phyloP scores from a whole-genome alignment of 805 yeast species.

The Saturnispora ahearnii region DNA sequence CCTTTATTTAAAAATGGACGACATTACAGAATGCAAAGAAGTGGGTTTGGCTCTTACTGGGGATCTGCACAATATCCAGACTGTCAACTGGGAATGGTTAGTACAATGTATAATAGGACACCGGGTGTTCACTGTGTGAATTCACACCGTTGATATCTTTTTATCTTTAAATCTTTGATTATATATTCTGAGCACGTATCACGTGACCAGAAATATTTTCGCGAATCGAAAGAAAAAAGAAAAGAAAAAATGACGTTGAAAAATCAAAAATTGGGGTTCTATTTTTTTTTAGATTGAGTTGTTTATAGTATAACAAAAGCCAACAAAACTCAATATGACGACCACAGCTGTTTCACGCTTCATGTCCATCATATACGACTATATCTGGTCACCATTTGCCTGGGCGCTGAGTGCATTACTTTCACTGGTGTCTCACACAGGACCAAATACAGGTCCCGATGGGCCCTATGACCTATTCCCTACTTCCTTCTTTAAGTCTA shows the following conservation, averaged over 20 bases:
- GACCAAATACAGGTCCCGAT: neutral
- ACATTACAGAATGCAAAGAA: neutral
- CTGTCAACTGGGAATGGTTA: neutral
- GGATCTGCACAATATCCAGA: neutral
- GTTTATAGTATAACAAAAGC: neutral
- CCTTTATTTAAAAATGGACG: neutral
- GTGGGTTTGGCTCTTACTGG: neutral
- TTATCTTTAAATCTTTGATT: neutral
- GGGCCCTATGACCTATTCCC: conserved; percentile 2
- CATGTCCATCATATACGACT: neutral
- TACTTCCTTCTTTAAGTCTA: neutral
- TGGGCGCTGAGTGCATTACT: neutral
- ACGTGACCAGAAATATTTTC: neutral
- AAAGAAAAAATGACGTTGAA: neutral
- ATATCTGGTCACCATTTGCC: neutral
- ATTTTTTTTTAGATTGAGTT: neutral
- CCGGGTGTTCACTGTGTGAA: neutral
- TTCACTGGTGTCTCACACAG: neutral
- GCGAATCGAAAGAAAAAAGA: neutral
- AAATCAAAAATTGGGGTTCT: neutral
- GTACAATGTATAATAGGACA: neutral
- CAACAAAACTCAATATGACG: neutral
- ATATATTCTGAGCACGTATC: neutral
- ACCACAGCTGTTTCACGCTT: neutral
- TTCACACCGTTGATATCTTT: too few species aligned